Conservation (phyloP, 2,329 filamentous ascomycete genomes). For the Trichophyton mentagrophytes region DNA sequence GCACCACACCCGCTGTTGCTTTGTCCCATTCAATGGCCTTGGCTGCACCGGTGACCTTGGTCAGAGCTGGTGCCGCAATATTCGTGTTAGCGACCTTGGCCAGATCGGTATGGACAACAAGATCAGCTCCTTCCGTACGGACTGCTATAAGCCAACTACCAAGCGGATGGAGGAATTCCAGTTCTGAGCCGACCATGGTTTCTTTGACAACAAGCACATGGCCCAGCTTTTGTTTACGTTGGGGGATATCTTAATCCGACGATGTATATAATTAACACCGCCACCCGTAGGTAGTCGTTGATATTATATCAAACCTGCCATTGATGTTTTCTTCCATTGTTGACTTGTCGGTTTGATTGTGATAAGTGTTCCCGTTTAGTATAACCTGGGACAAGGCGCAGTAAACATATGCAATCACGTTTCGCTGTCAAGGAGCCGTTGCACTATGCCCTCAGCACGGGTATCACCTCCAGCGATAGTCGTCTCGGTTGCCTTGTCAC, state of each 20-base stretch:
- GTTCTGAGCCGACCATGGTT: not conserved
- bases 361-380: too few relatives aligned
- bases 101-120: constrained; percentile 3
- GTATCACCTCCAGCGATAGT: constrained; percentile 24
- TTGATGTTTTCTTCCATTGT: too few relatives aligned
- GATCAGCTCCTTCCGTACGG: not conserved
- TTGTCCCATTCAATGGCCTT: not conserved
- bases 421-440: constrained; percentile 17
- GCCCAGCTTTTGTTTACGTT: not conserved
- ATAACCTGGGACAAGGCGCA: too few relatives aligned
- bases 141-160: not conserved
- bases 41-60: not conserved
- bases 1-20: constrained; percentile 1
- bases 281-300: not conserved
- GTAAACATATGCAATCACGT: not conserved
- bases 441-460: constrained; percentile 24
- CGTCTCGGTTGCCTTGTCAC: constrained; percentile 27
- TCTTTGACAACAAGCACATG: not conserved
- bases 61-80: constrained; percentile 2
- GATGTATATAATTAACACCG: not conserved
- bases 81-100: not conserved
- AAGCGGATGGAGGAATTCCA: not conserved
- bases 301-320: not conserved
- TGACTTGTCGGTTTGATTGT: too few relatives aligned
- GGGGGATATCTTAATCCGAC: not conserved